Base-by-base conservation (phyloP, 2,329 filamentous ascomycete species). In the Cordyceps pruinosa region DNA sequence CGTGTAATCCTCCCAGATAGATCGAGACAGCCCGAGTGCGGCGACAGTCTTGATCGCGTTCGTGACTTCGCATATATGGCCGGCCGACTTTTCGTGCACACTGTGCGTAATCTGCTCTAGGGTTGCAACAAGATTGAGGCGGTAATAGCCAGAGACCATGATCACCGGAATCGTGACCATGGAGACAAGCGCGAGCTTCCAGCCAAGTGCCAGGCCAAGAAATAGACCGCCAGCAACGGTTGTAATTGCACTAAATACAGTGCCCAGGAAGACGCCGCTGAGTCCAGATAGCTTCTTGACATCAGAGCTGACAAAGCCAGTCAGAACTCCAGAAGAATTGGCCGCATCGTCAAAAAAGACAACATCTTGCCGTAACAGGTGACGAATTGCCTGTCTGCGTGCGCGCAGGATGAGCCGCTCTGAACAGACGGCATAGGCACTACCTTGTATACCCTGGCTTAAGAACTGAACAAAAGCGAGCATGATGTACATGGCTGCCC, bases 61-160 rank as follows among this genome's bases (percentile, higher is more conserved):
- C n/a, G n/a, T n/a, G n/a, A n/a, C n/a, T n/a, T n/a, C n/a, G n/a
- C n/a, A n/a, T n/a, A n/a, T n/a, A n/a, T n/a, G n/a, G 42, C 42
- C 42, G n/a, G 42, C 42, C 25, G 30, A 19, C 2, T 23, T 45
- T 17, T 45, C 42, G 4, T 15, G 42, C 25, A 39, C 15, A 28
- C 48, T 17, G 17, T 4, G 39, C 32, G 13, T 39, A 25, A 56
- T 61, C 62, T 62, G 60, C 63, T 62, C 56, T 47, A 35, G 35
- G 17, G n/a, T 26, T 5, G 30, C n/a, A n/a, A 28, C 58, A 5
- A 45, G 42, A 12, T n/a, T 9, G n/a, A 45, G 13, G 7, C 42
- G 13, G 17, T 25, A 44, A 8, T 45, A 45, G 25, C 25, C 23
- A 4, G 23, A 15, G 6, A 13, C 23, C 5, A 45, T 25, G 23